Evolutionary conservation across 345 rosid species (phyloP).

Genomic region (Excoecaria cochinchinensis): DNA sequence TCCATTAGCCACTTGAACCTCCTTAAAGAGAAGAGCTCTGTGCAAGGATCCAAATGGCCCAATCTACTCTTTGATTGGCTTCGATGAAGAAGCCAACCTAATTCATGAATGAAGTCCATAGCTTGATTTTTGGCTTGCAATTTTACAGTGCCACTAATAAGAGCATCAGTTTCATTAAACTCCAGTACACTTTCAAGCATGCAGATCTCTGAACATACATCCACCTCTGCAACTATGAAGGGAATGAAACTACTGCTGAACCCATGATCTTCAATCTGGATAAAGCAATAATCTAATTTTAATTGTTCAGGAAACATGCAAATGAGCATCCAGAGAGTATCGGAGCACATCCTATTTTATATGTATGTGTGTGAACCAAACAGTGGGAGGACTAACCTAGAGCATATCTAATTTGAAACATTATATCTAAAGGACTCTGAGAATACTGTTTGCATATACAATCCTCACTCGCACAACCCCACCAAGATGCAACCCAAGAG

Average conservation of each 20-base stretch:
- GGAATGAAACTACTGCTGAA: slow-evolving; percentile 90
- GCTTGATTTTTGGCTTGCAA: slow-evolving; percentile 63
- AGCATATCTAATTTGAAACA: background rate
- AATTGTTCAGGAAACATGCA: background rate
- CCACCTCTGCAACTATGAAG: slow-evolving; percentile 82
- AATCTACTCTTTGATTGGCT: slow-evolving; percentile 59
- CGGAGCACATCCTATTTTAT: background rate
- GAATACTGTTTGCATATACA: background rate
- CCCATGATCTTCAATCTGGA: slow-evolving; percentile 90
- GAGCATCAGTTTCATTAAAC: slow-evolving; percentile 48
- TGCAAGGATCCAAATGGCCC: slow-evolving; percentile 58
- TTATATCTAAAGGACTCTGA: background rate
- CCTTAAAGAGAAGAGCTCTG: slow-evolving; percentile 56
- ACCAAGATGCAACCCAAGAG: background rate
- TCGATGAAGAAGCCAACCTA: slow-evolving; percentile 97
- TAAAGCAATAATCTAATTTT: slow-evolving; percentile 24
- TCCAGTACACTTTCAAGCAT: slow-evolving; percentile 70
- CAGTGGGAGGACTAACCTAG: too few relatives aligned
- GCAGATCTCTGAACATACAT: slow-evolving; percentile 86
- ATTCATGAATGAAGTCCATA: slow-evolving; percentile 88
- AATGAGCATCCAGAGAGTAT: slow-evolving; percentile 1
- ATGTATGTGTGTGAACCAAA: too few relatives aligned
- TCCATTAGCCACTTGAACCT: slow-evolving; percentile 92
- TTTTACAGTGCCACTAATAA: slow-evolving; percentile 28
- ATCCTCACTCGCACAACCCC: background rate